Evolutionary conservation across 2,329 filamentous ascomycete genomes (phyloP).

Genomic region (Metarhizium sp.): DNA sequence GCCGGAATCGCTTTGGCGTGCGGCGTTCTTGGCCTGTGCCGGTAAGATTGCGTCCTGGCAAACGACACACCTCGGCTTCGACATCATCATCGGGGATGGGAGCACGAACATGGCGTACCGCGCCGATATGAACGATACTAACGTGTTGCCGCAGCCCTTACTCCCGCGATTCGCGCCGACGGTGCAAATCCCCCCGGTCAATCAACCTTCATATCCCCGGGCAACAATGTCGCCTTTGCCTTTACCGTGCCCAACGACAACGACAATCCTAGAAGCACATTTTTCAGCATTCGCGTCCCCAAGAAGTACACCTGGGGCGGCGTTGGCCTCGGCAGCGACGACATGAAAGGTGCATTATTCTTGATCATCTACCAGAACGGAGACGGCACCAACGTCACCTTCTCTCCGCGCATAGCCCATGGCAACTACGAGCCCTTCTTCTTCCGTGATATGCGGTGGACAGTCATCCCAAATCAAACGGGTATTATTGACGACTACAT

Average conservation of each 20-base stretch:
- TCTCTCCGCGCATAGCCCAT: conserved; percentile 43
- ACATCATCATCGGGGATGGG: background rate
- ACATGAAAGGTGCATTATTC: conserved; percentile 43
- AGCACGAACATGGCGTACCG: background rate
- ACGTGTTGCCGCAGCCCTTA: conserved; percentile 11
- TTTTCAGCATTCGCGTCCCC: conserved; percentile 43
- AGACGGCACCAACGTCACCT: conserved; percentile 39
- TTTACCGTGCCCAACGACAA: conserved; percentile 37
- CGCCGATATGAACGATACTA: background rate
- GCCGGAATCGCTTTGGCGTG: conserved; percentile 18
- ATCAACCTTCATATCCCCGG: conserved; percentile 34
- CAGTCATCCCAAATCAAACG: conserved; percentile 33
- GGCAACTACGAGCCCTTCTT: conserved; percentile 44
- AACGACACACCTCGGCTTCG: background rate
- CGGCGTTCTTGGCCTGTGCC: conserved; percentile 15
- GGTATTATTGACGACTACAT: conserved; percentile 36
- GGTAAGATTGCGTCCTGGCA: conserved; percentile 12
- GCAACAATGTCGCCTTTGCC: conserved; percentile 37
- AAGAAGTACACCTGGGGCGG: conserved; percentile 39
- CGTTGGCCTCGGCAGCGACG: conserved; percentile 42
- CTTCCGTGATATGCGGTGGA: conserved; percentile 32
- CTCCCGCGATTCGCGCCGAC: conserved; percentile 16
- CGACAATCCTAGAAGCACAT: conserved; percentile 28
- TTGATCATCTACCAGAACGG: conserved; percentile 44
- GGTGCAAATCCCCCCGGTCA: conserved; percentile 22